These are phyloP conservation scores for Camellia sinensis DNA, from an alignment of 148 eudicot species.

Conservation along the genomic window DNA sequence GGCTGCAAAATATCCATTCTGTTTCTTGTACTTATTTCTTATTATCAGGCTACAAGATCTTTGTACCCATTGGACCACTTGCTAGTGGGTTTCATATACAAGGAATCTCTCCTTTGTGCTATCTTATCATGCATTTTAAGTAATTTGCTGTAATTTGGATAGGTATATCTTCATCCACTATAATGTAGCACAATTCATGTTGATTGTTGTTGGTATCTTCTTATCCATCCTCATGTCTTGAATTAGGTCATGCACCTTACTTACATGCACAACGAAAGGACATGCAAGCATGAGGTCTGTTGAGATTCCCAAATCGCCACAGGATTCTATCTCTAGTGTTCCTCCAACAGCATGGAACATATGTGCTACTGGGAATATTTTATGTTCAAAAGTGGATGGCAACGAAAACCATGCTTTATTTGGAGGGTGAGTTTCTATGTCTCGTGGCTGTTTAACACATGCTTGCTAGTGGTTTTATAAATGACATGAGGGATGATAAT, in stretches of 20 bases:
- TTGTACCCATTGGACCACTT: conserved; percentile 1
- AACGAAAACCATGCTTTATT: conserved; percentile 69
- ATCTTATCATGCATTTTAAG: background rate
- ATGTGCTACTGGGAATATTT: conserved; percentile 59
- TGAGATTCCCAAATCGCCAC: conserved; percentile 30
- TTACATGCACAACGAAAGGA: conserved; percentile 77
- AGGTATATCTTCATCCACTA: background rate
- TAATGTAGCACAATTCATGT: background rate
- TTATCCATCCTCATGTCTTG: conserved; percentile 1
- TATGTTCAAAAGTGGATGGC: conserved; percentile 61
- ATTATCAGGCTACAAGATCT: background rate
- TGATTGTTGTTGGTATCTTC: background rate
- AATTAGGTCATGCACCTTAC: conserved; percentile 68
- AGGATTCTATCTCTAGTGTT: conserved; percentile 21
- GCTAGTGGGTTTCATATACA: background rate
- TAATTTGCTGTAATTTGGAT: background rate
- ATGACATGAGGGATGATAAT: conserved; percentile 10
- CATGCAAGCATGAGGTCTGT: conserved; percentile 52
- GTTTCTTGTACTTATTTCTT: background rate
- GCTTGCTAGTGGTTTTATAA: background rate
- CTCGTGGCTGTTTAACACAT: background rate
- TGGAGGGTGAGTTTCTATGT: conserved; percentile 68
- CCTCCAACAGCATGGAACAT: conserved; percentile 56
- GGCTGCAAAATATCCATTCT: background rate
- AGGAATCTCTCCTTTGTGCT: background rate